A percentile compares a stretch with the other conserved stretches of the same genome.
phyloP scores from a whole-genome alignment of 352 stramenopile species.

The Blastocystis sp. region DNA sequence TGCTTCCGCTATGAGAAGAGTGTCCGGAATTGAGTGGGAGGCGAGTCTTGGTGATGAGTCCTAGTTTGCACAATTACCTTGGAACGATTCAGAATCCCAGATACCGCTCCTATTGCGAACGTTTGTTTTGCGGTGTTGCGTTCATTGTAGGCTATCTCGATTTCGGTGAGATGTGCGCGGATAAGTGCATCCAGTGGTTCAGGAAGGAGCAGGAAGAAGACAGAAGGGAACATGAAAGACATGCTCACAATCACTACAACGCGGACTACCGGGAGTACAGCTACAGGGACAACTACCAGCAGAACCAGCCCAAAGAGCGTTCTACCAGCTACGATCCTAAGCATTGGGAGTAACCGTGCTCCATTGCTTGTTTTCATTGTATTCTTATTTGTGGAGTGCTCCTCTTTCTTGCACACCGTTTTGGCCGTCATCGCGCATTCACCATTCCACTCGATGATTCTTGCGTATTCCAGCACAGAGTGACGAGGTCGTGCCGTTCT shows the following conservation, averaged over 20 bases:
- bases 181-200: constrained; percentile 9
- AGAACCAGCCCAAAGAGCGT: not conserved
- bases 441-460: no score
- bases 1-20: not conserved
- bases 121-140: not conserved
- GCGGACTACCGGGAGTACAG: not conserved
- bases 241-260: not conserved
- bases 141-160: constrained; percentile 18
- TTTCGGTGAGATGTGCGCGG: constrained; percentile 24
- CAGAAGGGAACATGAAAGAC: not conserved
- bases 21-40: constrained; percentile 13
- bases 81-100: not conserved
- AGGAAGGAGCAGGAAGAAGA: not conserved
- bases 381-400: not conserved
- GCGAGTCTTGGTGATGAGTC: not conserved
- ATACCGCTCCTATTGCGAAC: not conserved
- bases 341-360: not conserved
- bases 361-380: not conserved
- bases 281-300: not conserved
- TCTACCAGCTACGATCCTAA: not conserved
- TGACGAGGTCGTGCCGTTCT: no score
- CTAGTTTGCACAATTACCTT: not conserved
- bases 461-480: no score
- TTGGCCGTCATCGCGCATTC: no score
- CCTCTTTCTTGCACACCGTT: not conserved